Percentiles rank a stretch among this genome's conserved stretches.
Conservation (phyloP, 352 stramenopile species). For the Thalassiosira delicatula region DNA sequence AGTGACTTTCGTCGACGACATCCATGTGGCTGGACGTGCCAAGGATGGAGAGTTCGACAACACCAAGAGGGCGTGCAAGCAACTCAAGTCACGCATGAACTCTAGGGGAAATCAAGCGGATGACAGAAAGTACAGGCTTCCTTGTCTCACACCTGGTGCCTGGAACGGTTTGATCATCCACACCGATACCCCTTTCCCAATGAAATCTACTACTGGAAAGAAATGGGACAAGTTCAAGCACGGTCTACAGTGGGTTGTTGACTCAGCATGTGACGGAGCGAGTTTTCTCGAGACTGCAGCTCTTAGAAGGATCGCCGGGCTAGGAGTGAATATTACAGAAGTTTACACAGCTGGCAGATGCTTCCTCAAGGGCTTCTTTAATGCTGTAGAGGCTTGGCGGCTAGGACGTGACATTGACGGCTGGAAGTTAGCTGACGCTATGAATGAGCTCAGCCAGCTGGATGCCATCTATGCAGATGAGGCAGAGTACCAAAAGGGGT, state of each 20-base stretch:
- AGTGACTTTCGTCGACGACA: constrained; percentile 14
- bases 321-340: constrained; percentile 31
- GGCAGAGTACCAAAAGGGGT: too few species aligned
- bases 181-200: constrained; percentile 43
- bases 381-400: constrained; percentile 15
- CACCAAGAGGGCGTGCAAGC: too few species aligned
- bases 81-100: constrained; percentile 41
- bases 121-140: too few species aligned
- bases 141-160: too few species aligned
- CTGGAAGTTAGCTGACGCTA: neutral
- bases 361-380: constrained; percentile 31
- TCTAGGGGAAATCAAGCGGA: constrained; percentile 36
- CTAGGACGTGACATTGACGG: neutral
- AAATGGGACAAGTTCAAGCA: constrained; percentile 44
- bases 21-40: neutral
- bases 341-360: neutral
- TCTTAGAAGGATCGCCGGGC: neutral
- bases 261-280: too few species aligned
- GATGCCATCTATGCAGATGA: too few species aligned
- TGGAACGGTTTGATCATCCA: too few species aligned
- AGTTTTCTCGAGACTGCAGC: neutral
- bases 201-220: constrained; percentile 40
- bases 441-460: too few species aligned
- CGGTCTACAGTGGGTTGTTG: constrained; percentile 11
- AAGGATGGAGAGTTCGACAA: too few species aligned